Percentiles rank a stretch among this genome's conserved stretches.
phyloP scores from a whole-genome alignment of 768 basidiomycete species.

The Pulveroboletus sp. region DNA sequence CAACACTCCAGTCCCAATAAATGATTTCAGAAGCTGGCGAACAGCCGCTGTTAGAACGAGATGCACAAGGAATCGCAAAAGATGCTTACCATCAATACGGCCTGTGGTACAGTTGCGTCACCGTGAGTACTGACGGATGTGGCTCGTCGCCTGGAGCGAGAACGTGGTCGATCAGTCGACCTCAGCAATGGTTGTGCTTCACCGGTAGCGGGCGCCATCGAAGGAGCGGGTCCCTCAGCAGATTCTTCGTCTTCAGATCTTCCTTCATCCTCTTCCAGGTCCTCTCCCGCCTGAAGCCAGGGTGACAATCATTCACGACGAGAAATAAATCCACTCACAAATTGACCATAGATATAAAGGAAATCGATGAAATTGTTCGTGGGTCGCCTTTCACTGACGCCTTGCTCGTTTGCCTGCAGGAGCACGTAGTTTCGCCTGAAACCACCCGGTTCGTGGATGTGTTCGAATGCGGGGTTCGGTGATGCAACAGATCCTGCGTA shows the following conservation, averaged over 20 bases:
- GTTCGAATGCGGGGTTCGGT: conserved; percentile 77
- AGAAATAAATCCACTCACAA: conserved; percentile 52
- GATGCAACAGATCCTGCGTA: conserved; percentile 52
- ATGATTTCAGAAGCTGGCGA: conserved; percentile 78
- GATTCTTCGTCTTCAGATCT: conserved; percentile 55
- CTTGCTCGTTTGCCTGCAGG: conserved; percentile 65
- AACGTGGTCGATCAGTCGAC: conserved; percentile 38
- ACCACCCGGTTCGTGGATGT: conserved; percentile 93
- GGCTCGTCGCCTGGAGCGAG: conserved; percentile 52
- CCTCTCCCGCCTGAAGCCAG: conserved; percentile 73
- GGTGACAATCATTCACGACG: background rate
- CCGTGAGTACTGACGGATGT: conserved; percentile 63
- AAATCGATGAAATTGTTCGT: conserved; percentile 91
- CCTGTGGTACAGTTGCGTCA: conserved; percentile 87
- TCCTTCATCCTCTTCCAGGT: conserved; percentile 83
- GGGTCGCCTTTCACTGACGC: conserved; percentile 56
- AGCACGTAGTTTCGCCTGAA: conserved; percentile 88
- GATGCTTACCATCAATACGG: conserved; percentile 78
- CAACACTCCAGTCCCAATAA: conserved; percentile 92
- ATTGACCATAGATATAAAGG: conserved; percentile 91
- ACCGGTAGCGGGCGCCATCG: conserved; percentile 11
- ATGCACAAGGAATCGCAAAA: background rate
- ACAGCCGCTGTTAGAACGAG: background rate
- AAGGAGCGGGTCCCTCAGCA: conserved; percentile 23
- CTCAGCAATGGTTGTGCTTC: conserved; percentile 60